These are phyloP conservation scores for Psilocybe mexicana DNA, from an alignment of 1,284 basidiomycete species.

Conservation along the genomic window DNA sequence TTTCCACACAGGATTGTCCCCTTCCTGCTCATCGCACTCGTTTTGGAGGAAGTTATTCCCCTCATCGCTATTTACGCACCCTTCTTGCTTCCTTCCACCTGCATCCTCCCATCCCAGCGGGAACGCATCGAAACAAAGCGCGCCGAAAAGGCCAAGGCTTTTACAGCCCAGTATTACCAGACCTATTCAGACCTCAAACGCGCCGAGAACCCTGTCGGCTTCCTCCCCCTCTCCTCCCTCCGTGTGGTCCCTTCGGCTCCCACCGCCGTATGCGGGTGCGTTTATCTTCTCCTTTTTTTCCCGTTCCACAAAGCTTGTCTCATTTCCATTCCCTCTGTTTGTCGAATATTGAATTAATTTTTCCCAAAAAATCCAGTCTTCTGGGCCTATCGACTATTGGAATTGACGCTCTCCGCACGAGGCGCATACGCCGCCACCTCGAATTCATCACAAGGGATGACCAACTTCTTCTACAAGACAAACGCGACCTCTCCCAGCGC, in stretches of 20 bases:
- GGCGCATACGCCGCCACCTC: conserved; percentile 60
- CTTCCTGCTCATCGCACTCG: conserved; percentile 73
- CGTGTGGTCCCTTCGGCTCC: conserved; percentile 28
- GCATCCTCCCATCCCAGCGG: conserved; percentile 81
- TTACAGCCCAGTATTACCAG: conserved; percentile 32
- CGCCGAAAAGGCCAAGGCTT: conserved; percentile 47
- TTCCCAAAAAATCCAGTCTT: conserved; percentile 37
- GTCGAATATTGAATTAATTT: conserved; percentile 5
- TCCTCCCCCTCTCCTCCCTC: conserved; percentile 34
- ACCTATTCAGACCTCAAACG: conserved; percentile 35
- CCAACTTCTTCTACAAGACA: conserved; percentile 52
- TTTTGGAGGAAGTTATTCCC: conserved; percentile 83
- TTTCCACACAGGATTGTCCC: conserved; percentile 65
- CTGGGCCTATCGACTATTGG: conserved; percentile 62
- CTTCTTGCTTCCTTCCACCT: conserved; percentile 83
- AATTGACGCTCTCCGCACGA: conserved; percentile 47
- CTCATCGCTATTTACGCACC: conserved; percentile 87
- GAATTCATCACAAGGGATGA: conserved; percentile 60
- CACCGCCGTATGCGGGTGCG: conserved; percentile 43
- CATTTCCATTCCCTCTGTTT: neutral
- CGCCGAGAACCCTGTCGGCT: conserved; percentile 30
- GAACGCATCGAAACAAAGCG: conserved; percentile 67
- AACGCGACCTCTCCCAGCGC: conserved; percentile 41
- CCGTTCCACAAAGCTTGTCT: neutral
- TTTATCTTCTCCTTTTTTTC: conserved; percentile 14